Percentiles rank a stretch among this genome's conserved stretches.
Evolutionary conservation across 495 filamentous ascomycete species (phyloP).

Genomic region (Viridothelium virens): DNA sequence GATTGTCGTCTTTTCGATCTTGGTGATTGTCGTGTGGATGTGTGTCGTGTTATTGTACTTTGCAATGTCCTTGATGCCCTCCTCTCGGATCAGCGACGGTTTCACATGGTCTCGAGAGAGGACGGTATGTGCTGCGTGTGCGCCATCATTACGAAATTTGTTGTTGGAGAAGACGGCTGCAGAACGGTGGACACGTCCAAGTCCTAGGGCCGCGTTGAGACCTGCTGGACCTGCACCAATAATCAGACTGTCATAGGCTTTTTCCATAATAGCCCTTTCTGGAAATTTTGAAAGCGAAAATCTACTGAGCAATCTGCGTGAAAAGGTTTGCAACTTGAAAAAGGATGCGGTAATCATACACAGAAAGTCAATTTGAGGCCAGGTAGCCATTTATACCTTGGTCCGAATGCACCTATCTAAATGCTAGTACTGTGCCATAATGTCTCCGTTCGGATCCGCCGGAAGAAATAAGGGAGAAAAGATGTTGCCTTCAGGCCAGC

Average conservation of each 20-base stretch:
- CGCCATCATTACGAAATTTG: slow-evolving; percentile 1
- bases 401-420: not conserved
- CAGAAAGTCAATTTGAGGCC: not conserved
- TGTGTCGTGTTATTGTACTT: not conserved
- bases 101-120: slow-evolving; percentile 5
- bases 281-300: not conserved
- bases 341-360: too few species aligned
- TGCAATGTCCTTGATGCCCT: slow-evolving; percentile 5
- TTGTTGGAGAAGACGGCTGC: not conserved
- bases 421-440: not conserved
- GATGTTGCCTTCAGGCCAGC: not conserved
- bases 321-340: too few species aligned
- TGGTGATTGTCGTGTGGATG: not conserved
- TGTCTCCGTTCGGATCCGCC: not conserved
- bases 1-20: slow-evolving; percentile 6
- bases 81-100: not conserved
- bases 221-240: slow-evolving; percentile 2
- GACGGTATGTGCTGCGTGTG: not conserved
- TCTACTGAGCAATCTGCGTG: too few species aligned
- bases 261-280: not conserved
- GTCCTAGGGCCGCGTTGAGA: not conserved
- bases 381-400: not conserved
- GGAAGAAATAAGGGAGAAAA: not conserved
- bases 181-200: not conserved
- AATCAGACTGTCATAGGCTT: slow-evolving; percentile 1